Base-by-base conservation (phyloP, 1,284 basidiomycete genomes). In the Ceratobasidium sp. region DNA sequence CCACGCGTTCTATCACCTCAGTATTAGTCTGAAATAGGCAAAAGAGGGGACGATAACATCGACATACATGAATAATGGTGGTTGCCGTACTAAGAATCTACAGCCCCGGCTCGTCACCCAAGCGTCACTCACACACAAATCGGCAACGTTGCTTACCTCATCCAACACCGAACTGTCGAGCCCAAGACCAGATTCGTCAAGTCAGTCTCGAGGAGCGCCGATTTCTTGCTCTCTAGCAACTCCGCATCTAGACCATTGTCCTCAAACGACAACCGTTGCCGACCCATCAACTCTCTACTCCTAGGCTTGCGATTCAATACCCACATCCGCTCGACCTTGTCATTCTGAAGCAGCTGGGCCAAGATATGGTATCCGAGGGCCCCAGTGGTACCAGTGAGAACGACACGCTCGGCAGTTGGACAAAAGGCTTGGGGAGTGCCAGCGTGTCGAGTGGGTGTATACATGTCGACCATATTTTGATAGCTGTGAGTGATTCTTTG, bases 321-420 rank as follows among this genome's bases (percentile, higher is more conserved):
- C 69, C 74, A 74, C 8, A 74, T 46, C 36, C 36, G 58, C 8
- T 50, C 41, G 8, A 74, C 74, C 23, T 28, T 57, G 28, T 50
- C 43, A 26, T 36, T 43, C 23, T 28, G 65, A 0, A 80, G 65
- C 1, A 81, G 71, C 36, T 76, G 70, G 0, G 76, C 76, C 8
- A 82, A 76, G 8, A 81, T 59, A 39, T 76, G 71, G 0, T 77
- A 77, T 3, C 81, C 81, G 1, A 82, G 73, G 46, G 76, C 79
- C 1, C 81, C 80, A n/a, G 80, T 81, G 4, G 79, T 79, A 1
- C 81, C 81, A 3, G 80, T 82, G 23, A 82, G 53, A 4, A 82
- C 61, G 1, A 81, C n/a, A 3, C 76, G 76, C 16, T 80, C 60
- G 6, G 45, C 48, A 16, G 14, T 18, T 8, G 28, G 36, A 18